Conservation (phyloP, 2,329 filamentous ascomycete genomes). For the Paraconiothyrium brasiliense region DNA sequence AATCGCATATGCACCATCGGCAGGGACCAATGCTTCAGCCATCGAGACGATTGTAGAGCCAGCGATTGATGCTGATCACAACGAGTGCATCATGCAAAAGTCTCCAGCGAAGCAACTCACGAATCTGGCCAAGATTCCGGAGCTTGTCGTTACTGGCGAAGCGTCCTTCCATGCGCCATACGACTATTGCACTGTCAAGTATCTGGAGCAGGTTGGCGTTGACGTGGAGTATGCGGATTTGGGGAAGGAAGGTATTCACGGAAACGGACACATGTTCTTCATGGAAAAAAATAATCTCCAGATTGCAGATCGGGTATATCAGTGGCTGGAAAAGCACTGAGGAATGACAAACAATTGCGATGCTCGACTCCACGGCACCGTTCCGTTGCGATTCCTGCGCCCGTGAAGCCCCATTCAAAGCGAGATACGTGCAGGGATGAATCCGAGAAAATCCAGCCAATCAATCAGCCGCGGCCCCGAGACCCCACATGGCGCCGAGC, state of each 20-base stretch:
- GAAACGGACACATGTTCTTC: slow-evolving; percentile 55
- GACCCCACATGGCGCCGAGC: neutral
- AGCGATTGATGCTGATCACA: slow-evolving; percentile 34
- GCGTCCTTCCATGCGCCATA: slow-evolving; percentile 64
- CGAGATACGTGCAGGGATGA: neutral
- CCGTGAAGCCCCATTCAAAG: too few species aligned
- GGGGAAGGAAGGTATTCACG: slow-evolving; percentile 70
- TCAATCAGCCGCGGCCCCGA: neutral
- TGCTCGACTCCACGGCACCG: too few species aligned
- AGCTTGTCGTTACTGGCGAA: slow-evolving; percentile 62
- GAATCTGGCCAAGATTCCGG: slow-evolving; percentile 60
- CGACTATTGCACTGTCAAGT: slow-evolving; percentile 65
- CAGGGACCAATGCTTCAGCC: slow-evolving; percentile 29
- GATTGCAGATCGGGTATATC: slow-evolving; percentile 27
- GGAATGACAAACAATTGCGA: neutral
- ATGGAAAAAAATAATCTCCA: slow-evolving; percentile 45
- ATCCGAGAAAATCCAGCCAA: neutral
- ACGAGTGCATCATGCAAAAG: slow-evolving; percentile 53
- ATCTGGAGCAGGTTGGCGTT: slow-evolving; percentile 57
- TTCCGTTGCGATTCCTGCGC: too few species aligned
- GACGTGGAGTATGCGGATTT: slow-evolving; percentile 36
- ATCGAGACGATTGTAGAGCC: slow-evolving; percentile 34
- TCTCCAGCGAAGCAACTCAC: slow-evolving; percentile 55
- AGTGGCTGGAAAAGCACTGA: slow-evolving; percentile 21
- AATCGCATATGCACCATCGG: slow-evolving; percentile 46